These are phyloP conservation scores for Maudiozyma saulgeensis DNA, from an alignment of 805 yeast species.

Conservation along the genomic window DNA sequence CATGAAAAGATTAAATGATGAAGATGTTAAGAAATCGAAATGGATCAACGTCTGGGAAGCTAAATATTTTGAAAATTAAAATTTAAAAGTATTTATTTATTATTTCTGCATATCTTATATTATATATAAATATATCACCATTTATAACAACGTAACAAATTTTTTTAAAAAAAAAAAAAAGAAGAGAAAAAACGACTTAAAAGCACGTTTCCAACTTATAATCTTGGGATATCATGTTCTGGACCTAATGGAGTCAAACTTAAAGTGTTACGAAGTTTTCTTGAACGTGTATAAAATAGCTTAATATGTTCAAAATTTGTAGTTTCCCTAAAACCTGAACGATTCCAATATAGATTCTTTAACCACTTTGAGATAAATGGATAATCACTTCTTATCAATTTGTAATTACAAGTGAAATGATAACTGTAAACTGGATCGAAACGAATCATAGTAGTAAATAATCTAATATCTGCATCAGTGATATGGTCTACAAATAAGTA, in stretches of 20 bases:
- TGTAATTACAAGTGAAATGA: constrained; percentile 86
- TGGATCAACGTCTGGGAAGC: constrained; percentile 29
- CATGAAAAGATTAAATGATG: constrained; percentile 39
- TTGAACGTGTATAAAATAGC: constrained; percentile 81
- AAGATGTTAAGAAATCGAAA: constrained; percentile 39
- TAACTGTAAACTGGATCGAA: constrained; percentile 89
- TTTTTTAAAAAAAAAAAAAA: background rate
- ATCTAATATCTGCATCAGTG: constrained; percentile 85
- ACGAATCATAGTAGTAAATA: constrained; percentile 77
- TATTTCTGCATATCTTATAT: no score
- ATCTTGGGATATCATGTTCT: constrained; percentile 47
- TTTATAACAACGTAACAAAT: background rate
- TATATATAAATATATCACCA: no score
- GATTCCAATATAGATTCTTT: constrained; percentile 69
- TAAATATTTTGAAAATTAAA: constrained; percentile 17
- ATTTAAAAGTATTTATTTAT: background rate
- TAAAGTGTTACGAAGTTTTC: constrained; percentile 64
- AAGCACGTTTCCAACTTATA: background rate
- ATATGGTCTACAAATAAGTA: constrained; percentile 53
- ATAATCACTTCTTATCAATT: constrained; percentile 66
- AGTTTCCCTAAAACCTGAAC: constrained; percentile 62
- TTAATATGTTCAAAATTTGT: constrained; percentile 90
- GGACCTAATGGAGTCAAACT: constrained; percentile 88
- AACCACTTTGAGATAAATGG: constrained; percentile 76
- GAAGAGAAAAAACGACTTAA: background rate